These are phyloP conservation scores for Sindora glabra DNA, from an alignment of 306 rosid species.

Conservation along the genomic window DNA sequence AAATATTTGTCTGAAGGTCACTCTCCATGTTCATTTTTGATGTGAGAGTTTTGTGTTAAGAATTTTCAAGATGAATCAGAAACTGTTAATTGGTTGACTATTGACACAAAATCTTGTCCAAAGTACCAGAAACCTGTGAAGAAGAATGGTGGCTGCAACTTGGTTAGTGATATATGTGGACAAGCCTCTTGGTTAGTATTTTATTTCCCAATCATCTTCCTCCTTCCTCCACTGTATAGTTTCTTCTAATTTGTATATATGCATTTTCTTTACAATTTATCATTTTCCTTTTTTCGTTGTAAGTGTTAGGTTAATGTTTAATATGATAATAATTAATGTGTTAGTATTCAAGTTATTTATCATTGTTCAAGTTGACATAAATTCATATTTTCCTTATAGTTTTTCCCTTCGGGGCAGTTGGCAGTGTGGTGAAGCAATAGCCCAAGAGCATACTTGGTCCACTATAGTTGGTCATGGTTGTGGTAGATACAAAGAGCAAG, in stretches of 20 bases:
- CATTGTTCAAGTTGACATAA: neutral
- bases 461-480: slow-evolving; percentile 87
- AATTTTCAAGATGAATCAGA: slow-evolving; percentile 97
- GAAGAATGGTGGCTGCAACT: slow-evolving; percentile 99
- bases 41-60: slow-evolving; percentile 94
- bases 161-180: slow-evolving; percentile 90
- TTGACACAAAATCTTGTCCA: slow-evolving; percentile 89
- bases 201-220: neutral
- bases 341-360: neutral
- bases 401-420: slow-evolving; percentile 53
- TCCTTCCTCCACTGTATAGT: slow-evolving; percentile 2
- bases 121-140: slow-evolving; percentile 93
- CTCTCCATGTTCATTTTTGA: slow-evolving; percentile 90
- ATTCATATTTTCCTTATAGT: neutral
- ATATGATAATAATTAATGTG: neutral
- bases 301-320: neutral
- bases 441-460: slow-evolving; percentile 86
- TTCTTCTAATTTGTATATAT: too few relatives aligned
- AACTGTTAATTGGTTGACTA: slow-evolving; percentile 96
- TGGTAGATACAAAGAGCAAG: slow-evolving; percentile 80
- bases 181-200: slow-evolving; percentile 86
- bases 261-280: neutral
- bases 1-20: slow-evolving; percentile 77
- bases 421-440: slow-evolving; percentile 95
- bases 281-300: neutral